Evolutionary conservation across 257 asterid species (phyloP), one percentile per base, ranked within the genome.

Genomic region (Salvia splendens): DNA sequence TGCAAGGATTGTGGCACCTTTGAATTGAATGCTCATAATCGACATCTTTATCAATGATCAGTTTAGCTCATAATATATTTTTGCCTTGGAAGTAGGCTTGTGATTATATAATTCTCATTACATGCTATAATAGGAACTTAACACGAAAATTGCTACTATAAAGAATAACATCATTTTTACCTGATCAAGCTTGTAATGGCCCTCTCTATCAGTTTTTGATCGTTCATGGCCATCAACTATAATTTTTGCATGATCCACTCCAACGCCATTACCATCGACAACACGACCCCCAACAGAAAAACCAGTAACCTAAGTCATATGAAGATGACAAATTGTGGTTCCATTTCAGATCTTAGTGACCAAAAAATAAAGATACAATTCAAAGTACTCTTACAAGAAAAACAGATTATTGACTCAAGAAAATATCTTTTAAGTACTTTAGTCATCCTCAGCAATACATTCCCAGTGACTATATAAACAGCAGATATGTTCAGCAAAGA

Each of bases 251-350:
- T 77, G 88, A 73, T 77, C 84, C 51, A 89, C 91, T 62, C 97
- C 98, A 65, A 59, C 69, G 55, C 96, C 97, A 78, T 68, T 81
- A 56, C 87, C 86, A 89, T 90, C 94, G 77, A 93, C 83, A 48
- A 93, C 98, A 79, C 96, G 98, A 16, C 98, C 98, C 53, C 98
- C 98, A 78, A 89, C 91, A 59, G 98, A 93, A 86, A 89, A 93
- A 60, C 98, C 98, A 71, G 97, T 93, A 67, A 93, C 98, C 98
- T 93, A 74, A 15, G 68, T 56, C 76, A 75, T 64, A 83, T 28
- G 53, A 72, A 72, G 55, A 40, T 8, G 17, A 45, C 24, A 64
- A 32, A 30, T 57, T 47, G 67, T 64, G 28, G n/a, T 12, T 30
- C 58, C 52, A 61, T 52, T 40, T 20, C 20, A 55, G 50, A 64